Conservation (phyloP, 2,329 filamentous ascomycete genomes). For the Stenocarpella maydis region DNA sequence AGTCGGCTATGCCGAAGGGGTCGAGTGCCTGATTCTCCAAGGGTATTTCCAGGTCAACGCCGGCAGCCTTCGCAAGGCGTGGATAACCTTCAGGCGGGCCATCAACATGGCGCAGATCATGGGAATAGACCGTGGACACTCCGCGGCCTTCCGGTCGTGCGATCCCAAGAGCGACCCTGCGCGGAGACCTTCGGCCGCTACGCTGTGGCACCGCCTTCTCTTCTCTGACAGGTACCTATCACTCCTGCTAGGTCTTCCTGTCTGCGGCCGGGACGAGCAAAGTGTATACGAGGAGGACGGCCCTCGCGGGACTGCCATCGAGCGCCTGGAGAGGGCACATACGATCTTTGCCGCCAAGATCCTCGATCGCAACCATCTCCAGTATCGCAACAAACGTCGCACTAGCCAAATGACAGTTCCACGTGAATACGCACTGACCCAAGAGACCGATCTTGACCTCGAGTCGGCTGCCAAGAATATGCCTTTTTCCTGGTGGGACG, state of each 20-base stretch:
- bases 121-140: conserved; percentile 52
- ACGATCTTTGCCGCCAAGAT: conserved; percentile 53
- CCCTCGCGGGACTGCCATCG: conserved; percentile 43
- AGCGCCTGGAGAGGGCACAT: conserved; percentile 56
- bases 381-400: conserved; percentile 33
- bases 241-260: conserved; percentile 58
- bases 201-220: conserved; percentile 59
- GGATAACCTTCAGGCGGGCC: conserved; percentile 59
- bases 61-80: conserved; percentile 62
- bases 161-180: conserved; percentile 46
- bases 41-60: conserved; percentile 59
- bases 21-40: conserved; percentile 60
- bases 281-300: conserved; percentile 46
- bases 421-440: conserved; percentile 51
- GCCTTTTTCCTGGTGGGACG: conserved; percentile 58
- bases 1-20: conserved; percentile 58
- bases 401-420: conserved; percentile 40
- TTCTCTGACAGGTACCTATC: conserved; percentile 60
- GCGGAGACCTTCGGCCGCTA: conserved; percentile 42
- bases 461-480: conserved; percentile 52
- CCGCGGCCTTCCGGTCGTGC: conserved; percentile 48
- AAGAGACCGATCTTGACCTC: conserved; percentile 57
- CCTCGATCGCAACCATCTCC: conserved; percentile 54
- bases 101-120: conserved; percentile 61
- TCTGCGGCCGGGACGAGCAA: conserved; percentile 51